Base-by-base conservation (phyloP, 345 rosid species). In the Salix udensis region DNA sequence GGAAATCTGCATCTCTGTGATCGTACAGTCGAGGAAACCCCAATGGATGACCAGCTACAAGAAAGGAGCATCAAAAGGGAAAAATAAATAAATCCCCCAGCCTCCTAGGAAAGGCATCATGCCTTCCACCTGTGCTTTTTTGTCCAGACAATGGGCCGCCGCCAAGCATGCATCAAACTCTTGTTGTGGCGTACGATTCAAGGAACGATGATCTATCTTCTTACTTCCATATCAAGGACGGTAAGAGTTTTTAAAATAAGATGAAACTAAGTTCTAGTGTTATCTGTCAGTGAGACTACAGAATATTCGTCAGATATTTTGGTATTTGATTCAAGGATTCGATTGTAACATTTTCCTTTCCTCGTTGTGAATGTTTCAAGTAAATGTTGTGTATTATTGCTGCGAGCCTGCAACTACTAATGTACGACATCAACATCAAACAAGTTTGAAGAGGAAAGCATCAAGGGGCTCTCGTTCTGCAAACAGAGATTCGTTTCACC, bases 1-100 rank as follows among this genome's bases (percentile, higher is more conserved):
- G 93, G 93, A 88, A 64, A 75, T 81, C 91, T 67, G 55, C 86
- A 24, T 62, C 83, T 55, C 60, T 44, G 1, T 89, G 85, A 86
- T 65, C 48, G 30, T 5, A 0, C 13, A 58, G 23, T 42, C 46
- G 0, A 42, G 46, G 46, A 42, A 42, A 10, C 14, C 46, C 46
- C 46, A 42, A 2, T 42, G 46, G 46, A 42, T 11, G 46, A 42
- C 0, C 46, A 13, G 0, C 46, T 42, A 11, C 14, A 42, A 10
- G 46, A 40, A 40, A 40, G 46, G 46, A 42, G 11, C 46, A 40
- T 2, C 46, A 40, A 40, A 9, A 40, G 11, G 12, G 10, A 2
- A 8, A 40, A 8, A 40, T 40, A 40, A 9, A 10, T 40, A 40
- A 9, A 2, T 42, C 46, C 46, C 44, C 14, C 14, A 42, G 46